Conservation (phyloP, 768 basidiomycete genomes). For the Phylloporus sp. region DNA sequence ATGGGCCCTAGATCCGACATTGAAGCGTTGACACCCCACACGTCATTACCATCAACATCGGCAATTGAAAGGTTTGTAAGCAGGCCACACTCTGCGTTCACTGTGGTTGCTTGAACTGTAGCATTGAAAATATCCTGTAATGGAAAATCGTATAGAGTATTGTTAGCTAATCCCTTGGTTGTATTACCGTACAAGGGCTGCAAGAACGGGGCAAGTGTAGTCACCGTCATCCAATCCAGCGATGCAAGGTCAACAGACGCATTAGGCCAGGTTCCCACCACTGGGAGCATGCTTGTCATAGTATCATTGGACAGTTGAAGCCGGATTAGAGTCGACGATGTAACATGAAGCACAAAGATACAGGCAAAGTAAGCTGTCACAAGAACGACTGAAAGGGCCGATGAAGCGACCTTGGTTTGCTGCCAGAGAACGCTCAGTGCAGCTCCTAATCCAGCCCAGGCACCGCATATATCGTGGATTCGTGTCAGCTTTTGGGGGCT, state of each 20-base stretch:
- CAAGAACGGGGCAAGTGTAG: neutral
- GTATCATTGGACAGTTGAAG: neutral
- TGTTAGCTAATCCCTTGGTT: neutral
- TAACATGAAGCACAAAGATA: no score
- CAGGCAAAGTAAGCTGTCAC: no score
- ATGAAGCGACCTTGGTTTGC: no score
- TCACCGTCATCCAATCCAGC: neutral
- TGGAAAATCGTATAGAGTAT: no score
- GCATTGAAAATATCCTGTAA: no score
- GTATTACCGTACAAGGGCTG: neutral
- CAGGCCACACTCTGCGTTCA: neutral
- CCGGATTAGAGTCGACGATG: neutral
- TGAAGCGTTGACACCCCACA: neutral
- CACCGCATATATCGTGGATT: neutral
- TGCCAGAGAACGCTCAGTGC: no score
- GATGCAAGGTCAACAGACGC: neutral
- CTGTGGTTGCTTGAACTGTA: no score
- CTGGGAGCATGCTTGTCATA: neutral
- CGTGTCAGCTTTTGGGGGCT: no score
- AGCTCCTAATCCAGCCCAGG: no score
- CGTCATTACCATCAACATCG: neutral
- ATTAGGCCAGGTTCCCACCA: neutral
- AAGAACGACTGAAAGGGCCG: no score
- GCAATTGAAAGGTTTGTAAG: neutral
- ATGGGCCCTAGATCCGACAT: neutral